Evolutionary conservation across 2,329 filamentous ascomycete genomes (phyloP).

Genomic region (Paraphoma sp.): DNA sequence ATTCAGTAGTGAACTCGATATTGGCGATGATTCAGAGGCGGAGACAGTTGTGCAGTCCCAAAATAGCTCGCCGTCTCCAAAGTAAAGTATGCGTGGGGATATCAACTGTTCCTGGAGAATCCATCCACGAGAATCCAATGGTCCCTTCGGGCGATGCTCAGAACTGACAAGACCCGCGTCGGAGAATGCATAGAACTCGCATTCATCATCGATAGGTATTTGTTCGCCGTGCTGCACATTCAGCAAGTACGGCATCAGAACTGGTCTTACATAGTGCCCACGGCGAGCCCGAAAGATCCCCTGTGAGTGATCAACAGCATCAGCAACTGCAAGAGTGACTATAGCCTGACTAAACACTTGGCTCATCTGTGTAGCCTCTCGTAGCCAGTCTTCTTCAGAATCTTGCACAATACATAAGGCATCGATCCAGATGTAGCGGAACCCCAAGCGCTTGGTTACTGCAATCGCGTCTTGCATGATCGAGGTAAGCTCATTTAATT

Average conservation of each 20-base stretch:
- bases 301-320: constrained; percentile 7
- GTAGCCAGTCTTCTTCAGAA: constrained; percentile 13
- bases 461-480: constrained; percentile 10
- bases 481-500: background rate
- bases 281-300: constrained; percentile 11
- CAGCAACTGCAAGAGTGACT: constrained; percentile 16
- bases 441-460: constrained; percentile 3
- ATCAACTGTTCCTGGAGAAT: constrained; percentile 17
- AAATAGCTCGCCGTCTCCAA: constrained; percentile 3
- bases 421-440: constrained; percentile 20
- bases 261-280: constrained; percentile 8
- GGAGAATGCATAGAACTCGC: constrained; percentile 9
- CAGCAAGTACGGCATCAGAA: constrained; percentile 2
- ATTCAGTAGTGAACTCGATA: constrained; percentile 8
- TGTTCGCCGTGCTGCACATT: constrained; percentile 1
- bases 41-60: constrained; percentile 17
- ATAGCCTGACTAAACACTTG: constrained; percentile 10
- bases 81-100: constrained; percentile 13
- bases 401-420: constrained; percentile 18
- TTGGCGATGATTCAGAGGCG: constrained; percentile 15
- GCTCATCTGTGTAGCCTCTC: constrained; percentile 18
- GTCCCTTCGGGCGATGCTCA: constrained; percentile 4
- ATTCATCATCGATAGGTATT: background rate
- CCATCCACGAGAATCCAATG: constrained; percentile 12
- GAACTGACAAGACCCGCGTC: background rate